Percentiles rank a stretch among this genome's conserved stretches.
These are phyloP conservation scores for Alternaria dauci DNA, from an alignment of 2,329 filamentous ascomycete species.

Conservation along the genomic window DNA sequence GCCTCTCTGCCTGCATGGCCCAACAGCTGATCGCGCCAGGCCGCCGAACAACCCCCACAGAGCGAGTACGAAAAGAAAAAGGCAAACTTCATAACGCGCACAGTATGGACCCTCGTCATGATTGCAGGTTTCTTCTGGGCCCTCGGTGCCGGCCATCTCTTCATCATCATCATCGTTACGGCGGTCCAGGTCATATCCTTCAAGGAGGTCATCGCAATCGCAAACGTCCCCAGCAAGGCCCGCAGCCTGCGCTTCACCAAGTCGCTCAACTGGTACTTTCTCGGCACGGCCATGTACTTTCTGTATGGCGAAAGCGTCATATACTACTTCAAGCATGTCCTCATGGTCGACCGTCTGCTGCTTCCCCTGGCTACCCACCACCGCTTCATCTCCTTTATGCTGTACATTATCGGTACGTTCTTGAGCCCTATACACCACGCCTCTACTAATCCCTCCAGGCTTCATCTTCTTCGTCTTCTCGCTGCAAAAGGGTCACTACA, in stretches of 20 bases:
- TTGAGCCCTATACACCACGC: neutral
- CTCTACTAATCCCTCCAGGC: conserved; percentile 62
- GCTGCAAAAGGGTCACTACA: conserved; percentile 93
- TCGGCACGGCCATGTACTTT: conserved; percentile 99
- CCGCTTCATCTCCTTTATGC: conserved; percentile 97
- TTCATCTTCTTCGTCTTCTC: conserved; percentile 98
- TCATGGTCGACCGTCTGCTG: conserved; percentile 91
- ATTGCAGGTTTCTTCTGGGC: conserved; percentile 89
- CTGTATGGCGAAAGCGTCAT: conserved; percentile 98
- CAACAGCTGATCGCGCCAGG: conserved; percentile 36
- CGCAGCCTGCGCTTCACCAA: conserved; percentile 93
- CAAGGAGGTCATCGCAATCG: conserved; percentile 98
- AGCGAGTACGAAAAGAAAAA: conserved; percentile 98
- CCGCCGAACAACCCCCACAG: conserved; percentile 51
- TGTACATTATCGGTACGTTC: conserved; percentile 89
- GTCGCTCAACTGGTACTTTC: conserved; percentile 98
- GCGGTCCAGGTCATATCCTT: conserved; percentile 96
- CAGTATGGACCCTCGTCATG: conserved; percentile 99
- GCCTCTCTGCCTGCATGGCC: conserved; percentile 1
- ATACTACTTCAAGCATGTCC: conserved; percentile 99
- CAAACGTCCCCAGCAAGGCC: conserved; percentile 90
- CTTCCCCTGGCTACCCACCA: conserved; percentile 96
- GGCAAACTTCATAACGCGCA: conserved; percentile 94
- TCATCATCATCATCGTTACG: conserved; percentile 92
- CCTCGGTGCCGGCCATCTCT: conserved; percentile 96